Evolutionary conservation across 352 stramenopile genomes (phyloP), one percentile per base, ranked within the genome.

Genomic region (Phytophthora sansomeana): DNA sequence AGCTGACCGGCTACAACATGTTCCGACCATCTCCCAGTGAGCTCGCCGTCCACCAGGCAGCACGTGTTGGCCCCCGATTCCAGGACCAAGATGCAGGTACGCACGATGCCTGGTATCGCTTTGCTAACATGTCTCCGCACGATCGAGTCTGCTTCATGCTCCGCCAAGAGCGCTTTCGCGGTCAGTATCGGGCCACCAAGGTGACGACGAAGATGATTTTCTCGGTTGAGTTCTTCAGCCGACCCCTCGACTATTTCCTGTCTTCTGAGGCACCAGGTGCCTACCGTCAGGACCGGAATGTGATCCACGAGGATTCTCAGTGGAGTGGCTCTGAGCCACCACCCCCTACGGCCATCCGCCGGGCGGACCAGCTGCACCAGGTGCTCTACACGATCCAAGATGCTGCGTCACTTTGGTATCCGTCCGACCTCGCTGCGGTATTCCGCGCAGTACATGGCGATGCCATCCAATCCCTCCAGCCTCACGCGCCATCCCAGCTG

Each of bases 41-140:
- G n/a, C n/a, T n/a, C n/a, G n/a, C n/a, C n/a, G n/a, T n/a, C n/a
- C n/a, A n/a, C 10, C 6, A 51, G 1, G 29, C 36, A 6, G 46
- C 47, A 4, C 58, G 46, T 5, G 58, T 66, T 47, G 46, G 46
- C 3, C 44, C 21, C n/a, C 44, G 44, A 26, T 36, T 36, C 24
- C 13, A 36, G 24, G 44, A 36, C n/a, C 28, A 11, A 38, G 28
- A 38, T 53, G 28, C 46, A 53, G 26, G 46, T 39, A 38, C 46
- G 26, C 2, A 53, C 36, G 44, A 38, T 11, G 9, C 9, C 9
- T 51, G 35, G 5, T n/a, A 5, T n/a, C 46, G 26, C 3, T 35
- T 53, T 38, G 4, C 28, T 33, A 36, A 38, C 44, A 36, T 51
- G 24, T 52, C 4, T 10, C 24, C 28, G 24, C 26, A 39, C 24